Base-by-base conservation (phyloP, 2,329 filamentous ascomycete species). In the Botryosphaeria agaves region DNA sequence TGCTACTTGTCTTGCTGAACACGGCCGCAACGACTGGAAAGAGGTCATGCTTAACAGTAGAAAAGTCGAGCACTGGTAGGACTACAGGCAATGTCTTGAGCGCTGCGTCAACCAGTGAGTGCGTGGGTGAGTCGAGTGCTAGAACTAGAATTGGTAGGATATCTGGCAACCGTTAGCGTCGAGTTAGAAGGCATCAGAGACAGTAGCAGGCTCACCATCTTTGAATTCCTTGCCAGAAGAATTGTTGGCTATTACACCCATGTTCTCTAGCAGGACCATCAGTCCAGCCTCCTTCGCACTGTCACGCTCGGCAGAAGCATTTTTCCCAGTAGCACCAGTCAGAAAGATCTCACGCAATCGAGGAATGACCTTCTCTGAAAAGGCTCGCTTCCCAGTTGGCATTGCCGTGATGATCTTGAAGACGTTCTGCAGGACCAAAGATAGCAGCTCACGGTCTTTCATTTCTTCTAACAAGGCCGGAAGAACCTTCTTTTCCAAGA, bases 21-120 rank as follows among this genome's bases (percentile, higher is more conserved):
- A 94, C 89, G 6, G 67, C 61, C 1, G 87, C 82, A 38, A 98
- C 80, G 1, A 92, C 75, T 0, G 89, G 89, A 51, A 98, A 98
- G 1, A 98, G 66, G 38, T 95, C 87, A 43, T 92, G 89, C 54
- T 95, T 98, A 44, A 94, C 85, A 0, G 87, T 95, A 41, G 78
- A 91, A 42, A 94, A 95, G 53, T 98, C 89, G 5, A 98, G 71
- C 3, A 89, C 72, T 0, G 84, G 82, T 4, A 95, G 59, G n/a
- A 94, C 70, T 1, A 72, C 64, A 2, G 83, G 76, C 4, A 98
- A 57, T 17, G 76, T 80, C 29, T 77, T 70, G 9, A 98, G 62
- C 3, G 84, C 76, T 3, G 80, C 78, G 53, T 95, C 89, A 0
- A 94, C 79, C 11, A 98, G 64, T 1, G 79, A 77, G 41, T 92